Conservation (phyloP, 495 filamentous ascomycete species). For the Aspergillus ostianus region DNA sequence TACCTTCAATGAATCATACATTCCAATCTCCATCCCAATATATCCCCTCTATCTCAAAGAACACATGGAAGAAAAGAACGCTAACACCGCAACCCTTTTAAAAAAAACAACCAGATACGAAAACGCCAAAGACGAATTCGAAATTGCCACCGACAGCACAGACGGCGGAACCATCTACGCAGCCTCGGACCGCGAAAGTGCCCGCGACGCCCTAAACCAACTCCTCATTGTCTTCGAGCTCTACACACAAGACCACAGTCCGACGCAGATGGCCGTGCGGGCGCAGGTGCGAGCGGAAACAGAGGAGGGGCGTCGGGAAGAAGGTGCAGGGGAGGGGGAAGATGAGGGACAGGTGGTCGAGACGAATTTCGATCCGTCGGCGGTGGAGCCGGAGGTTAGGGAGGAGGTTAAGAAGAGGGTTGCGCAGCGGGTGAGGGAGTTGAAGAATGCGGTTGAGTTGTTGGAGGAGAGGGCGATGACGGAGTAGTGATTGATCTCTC, state of each 20-base stretch:
- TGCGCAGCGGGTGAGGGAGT: constrained; percentile 42
- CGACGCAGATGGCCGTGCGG: neutral
- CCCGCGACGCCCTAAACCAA: constrained; percentile 42
- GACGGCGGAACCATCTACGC: constrained; percentile 45
- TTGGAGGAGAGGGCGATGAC: constrained; percentile 41
- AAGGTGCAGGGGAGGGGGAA: constrained; percentile 9
- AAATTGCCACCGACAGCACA: constrained; percentile 48
- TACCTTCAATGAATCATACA: no score
- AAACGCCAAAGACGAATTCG: constrained; percentile 47
- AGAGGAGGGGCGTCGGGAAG: neutral
- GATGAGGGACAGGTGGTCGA: constrained; percentile 20
- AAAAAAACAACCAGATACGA: constrained; percentile 33
- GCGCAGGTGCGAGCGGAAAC: neutral
- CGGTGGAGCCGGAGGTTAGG: constrained; percentile 24
- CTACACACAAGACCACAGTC: constrained; percentile 27
- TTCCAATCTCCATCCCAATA: neutral
- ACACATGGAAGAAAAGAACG: neutral
- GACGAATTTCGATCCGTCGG: constrained; percentile 35
- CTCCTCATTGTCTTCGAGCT: constrained; percentile 35
- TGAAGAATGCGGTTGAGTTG: constrained; percentile 40
- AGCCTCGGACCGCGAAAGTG: constrained; percentile 45
- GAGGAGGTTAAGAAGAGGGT: constrained; percentile 42
- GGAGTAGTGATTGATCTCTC: constrained; percentile 25
- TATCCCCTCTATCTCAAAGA: neutral
- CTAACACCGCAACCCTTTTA: constrained; percentile 3